These are phyloP conservation scores for Saturnispora kantuleensis DNA, from an alignment of 805 yeast genomes.

Conservation along the genomic window DNA sequence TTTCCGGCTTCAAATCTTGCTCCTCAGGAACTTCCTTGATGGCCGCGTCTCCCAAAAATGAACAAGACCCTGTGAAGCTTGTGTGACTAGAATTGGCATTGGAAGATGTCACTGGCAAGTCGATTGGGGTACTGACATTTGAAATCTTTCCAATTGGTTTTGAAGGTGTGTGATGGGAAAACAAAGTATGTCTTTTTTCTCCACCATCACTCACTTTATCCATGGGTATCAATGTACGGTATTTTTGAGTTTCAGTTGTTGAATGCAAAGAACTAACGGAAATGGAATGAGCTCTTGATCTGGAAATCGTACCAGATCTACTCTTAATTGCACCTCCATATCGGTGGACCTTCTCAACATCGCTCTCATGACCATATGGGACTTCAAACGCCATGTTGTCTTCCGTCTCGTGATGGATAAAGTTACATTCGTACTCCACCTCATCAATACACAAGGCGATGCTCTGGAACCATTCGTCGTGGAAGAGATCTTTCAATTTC, in stretches of 20 bases:
- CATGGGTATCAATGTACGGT: background rate
- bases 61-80: no score
- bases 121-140: no score
- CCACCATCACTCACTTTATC: no score
- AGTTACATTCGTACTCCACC: constrained; percentile 19
- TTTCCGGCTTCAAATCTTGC: no score
- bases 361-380: constrained; percentile 1
- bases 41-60: no score
- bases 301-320: background rate
- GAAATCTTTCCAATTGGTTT: no score
- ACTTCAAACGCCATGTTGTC: constrained; percentile 4
- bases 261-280: background rate
- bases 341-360: constrained; percentile 2
- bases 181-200: no score
- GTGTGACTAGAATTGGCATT: no score
- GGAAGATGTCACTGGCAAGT: no score
- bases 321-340: constrained; percentile 4
- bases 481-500: constrained; percentile 41
- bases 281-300: background rate
- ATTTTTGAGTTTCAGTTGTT: background rate
- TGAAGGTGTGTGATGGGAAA: no score
- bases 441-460: constrained; percentile 56
- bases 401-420: constrained; percentile 13
- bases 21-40: no score
- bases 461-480: constrained; percentile 54